Evolutionary conservation across 148 eudicot genomes (phyloP).

Genomic region (Nepenthes gracilis): DNA sequence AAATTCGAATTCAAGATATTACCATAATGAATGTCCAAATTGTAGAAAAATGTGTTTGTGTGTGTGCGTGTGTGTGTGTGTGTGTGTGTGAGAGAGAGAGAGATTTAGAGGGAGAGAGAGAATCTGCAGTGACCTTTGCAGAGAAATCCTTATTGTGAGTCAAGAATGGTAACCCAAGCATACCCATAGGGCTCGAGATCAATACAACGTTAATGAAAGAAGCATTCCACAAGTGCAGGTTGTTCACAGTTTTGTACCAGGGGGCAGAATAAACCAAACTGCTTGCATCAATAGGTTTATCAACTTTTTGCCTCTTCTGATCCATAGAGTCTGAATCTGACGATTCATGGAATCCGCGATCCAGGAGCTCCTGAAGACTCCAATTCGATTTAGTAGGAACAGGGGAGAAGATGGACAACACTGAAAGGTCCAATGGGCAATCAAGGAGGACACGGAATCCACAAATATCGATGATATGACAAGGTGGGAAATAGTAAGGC

Average conservation of each 20-base stretch:
- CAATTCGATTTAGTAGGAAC: slow-evolving; percentile 22
- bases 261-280: slow-evolving; percentile 52
- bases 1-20: neutral
- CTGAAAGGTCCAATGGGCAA: slow-evolving; percentile 84
- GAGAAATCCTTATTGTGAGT: slow-evolving; percentile 50
- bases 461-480: slow-evolving; percentile 45
- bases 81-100: no score
- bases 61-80: no score
- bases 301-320: slow-evolving; percentile 27
- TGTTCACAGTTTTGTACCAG: slow-evolving; percentile 49
- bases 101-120: neutral
- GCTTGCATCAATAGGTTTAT: slow-evolving; percentile 21
- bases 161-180: slow-evolving; percentile 83
- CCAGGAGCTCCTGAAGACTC: slow-evolving; percentile 11
- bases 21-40: neutral
- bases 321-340: slow-evolving; percentile 8
- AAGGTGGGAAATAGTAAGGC: slow-evolving; percentile 64
- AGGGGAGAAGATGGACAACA: slow-evolving; percentile 53
- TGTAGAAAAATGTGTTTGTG: neutral
- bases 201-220: slow-evolving; percentile 54
- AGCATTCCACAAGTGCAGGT: slow-evolving; percentile 44
- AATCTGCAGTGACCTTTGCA: slow-evolving; percentile 37
- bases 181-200: slow-evolving; percentile 79
- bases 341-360: slow-evolving; percentile 12
- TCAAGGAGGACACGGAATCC: slow-evolving; percentile 65